Evolutionary conservation across 352 stramenopile genomes (phyloP).

Genomic region (Pythium periplocum): DNA sequence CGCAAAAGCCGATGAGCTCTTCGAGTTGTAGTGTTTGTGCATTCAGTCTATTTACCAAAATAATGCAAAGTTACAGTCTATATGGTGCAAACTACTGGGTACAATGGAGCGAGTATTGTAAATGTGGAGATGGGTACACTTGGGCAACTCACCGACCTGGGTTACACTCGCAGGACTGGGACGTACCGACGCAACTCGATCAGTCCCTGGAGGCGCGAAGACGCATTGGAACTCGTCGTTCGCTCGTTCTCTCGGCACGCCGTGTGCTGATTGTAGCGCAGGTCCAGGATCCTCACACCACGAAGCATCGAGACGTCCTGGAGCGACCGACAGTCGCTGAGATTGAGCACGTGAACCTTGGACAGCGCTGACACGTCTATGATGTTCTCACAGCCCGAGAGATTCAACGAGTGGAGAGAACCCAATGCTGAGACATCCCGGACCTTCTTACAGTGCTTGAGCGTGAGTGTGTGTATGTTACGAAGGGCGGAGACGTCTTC

Average conservation of each 20-base stretch:
- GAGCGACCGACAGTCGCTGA: conserved; percentile 52
- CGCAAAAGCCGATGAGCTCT: too few relatives aligned
- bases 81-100: not conserved
- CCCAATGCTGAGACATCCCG: conserved; percentile 41
- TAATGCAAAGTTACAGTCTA: conserved; percentile 9
- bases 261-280: conserved; percentile 42
- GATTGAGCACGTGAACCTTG: conserved; percentile 49
- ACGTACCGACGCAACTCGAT: conserved; percentile 17
- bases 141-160: not conserved
- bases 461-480: conserved; percentile 47
- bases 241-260: conserved; percentile 1
- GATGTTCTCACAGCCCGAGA: conserved; percentile 47
- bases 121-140: conserved; percentile 14
- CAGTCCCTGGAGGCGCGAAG: conserved; percentile 18
- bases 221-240: conserved; percentile 7
- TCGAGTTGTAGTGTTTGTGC: too few relatives aligned
- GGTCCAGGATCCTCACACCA: conserved; percentile 46
- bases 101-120: too few relatives aligned
- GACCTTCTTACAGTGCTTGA: conserved; percentile 51
- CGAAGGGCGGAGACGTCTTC: conserved; percentile 39
- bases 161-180: conserved; percentile 25
- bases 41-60: too few relatives aligned
- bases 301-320: conserved; percentile 49
- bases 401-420: conserved; percentile 43
- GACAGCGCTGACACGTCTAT: conserved; percentile 37